These are phyloP conservation scores for Fomitopsis betulina DNA, from an alignment of 1,284 basidiomycete genomes.

Conservation along the genomic window DNA sequence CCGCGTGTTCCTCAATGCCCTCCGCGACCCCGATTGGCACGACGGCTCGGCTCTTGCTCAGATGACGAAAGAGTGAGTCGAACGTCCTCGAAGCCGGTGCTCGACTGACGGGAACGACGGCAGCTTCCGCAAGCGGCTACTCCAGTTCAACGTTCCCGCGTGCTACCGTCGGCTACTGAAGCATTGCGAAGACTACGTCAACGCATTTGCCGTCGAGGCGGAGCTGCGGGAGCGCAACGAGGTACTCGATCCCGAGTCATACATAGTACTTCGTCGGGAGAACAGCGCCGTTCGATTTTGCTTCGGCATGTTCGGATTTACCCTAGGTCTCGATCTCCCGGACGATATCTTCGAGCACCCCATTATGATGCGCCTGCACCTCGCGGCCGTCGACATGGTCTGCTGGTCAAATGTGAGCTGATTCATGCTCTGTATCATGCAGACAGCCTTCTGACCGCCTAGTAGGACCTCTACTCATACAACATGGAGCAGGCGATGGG, in stretches of 20 bases:
- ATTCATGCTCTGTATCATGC: background rate
- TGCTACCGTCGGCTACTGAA: conserved; percentile 46
- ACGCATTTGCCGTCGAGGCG: conserved; percentile 53
- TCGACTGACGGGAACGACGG: conserved; percentile 4
- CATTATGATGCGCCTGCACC: conserved; percentile 49
- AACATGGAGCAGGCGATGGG: conserved; percentile 70
- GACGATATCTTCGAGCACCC: conserved; percentile 56
- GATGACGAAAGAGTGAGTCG: conserved; percentile 57
- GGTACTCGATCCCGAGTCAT: conserved; percentile 49
- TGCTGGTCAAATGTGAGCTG: conserved; percentile 64
- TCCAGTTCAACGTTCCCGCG: conserved; percentile 38
- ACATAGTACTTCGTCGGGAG: conserved; percentile 53
- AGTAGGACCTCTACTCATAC: conserved; percentile 67
- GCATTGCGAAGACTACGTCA: conserved; percentile 52
- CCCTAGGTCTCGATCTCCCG: conserved; percentile 55
- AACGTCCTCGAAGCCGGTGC: background rate
- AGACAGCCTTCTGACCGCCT: background rate
- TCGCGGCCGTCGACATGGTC: conserved; percentile 60
- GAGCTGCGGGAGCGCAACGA: conserved; percentile 52
- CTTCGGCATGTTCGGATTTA: conserved; percentile 59
- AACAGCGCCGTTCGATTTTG: conserved; percentile 64
- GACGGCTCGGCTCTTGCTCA: conserved; percentile 30
- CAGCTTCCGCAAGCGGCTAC: conserved; percentile 51
- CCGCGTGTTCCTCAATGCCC: conserved; percentile 45
- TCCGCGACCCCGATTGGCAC: conserved; percentile 40